phyloP scores from a whole-genome alignment of 768 basidiomycete genomes.

The Nevesoporus exiguus region DNA sequence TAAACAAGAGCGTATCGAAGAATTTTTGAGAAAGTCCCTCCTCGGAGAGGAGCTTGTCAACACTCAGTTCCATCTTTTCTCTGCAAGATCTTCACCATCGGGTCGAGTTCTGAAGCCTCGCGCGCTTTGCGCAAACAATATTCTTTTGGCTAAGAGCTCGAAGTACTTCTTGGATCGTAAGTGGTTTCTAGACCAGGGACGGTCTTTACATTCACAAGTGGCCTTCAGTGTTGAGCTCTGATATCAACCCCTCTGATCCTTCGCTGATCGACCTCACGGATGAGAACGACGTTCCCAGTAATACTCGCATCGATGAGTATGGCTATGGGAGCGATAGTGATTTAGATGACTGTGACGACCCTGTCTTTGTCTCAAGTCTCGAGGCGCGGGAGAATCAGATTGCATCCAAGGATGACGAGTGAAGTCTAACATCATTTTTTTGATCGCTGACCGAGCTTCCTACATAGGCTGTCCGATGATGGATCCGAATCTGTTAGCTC shows the following conservation, averaged over 20 bases:
- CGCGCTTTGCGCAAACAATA: constrained; percentile 28
- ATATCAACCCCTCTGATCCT: constrained; percentile 1
- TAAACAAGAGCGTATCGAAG: no score
- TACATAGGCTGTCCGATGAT: constrained; percentile 11
- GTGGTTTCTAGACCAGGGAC: no score
- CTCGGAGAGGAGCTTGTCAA: no score
- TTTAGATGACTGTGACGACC: constrained; percentile 27
- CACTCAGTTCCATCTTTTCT: constrained; percentile 31
- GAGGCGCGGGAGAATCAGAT: background rate
- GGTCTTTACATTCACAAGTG: no score
- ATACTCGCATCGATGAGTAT: no score
- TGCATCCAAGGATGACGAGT: constrained; percentile 10
- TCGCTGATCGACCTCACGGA: constrained; percentile 11
- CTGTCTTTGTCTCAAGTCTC: background rate
- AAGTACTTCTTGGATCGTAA: constrained; percentile 28
- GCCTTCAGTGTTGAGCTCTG: constrained; percentile 12
- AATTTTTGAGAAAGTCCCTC: no score
- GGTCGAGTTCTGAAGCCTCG: constrained; percentile 16
- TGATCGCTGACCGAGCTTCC: background rate
- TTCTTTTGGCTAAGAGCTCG: constrained; percentile 22
- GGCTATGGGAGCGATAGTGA: constrained; percentile 36
- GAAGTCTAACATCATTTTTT: background rate
- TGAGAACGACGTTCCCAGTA: constrained; percentile 12
- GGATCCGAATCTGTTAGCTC: constrained; percentile 15
- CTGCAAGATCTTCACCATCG: constrained; percentile 5